A percentile compares a stretch with the other conserved stretches of the same genome.
phyloP scores from a whole-genome alignment of 352 stramenopile genomes.

The Phytopythium cucurbitacearum region DNA sequence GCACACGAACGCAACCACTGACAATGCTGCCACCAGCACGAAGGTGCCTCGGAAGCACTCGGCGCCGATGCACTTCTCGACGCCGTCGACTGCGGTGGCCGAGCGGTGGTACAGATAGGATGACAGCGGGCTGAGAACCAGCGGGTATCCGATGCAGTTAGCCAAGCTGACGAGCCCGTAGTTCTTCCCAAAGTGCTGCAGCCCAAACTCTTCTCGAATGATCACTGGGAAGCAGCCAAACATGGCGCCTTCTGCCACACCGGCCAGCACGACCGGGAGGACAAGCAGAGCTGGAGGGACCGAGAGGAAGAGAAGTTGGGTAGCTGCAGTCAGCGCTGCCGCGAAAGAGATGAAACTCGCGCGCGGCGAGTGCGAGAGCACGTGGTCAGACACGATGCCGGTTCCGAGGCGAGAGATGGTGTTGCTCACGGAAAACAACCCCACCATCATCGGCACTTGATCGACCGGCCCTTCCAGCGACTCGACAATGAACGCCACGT shows the following conservation, averaged over 20 bases:
- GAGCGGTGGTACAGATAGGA: constrained; percentile 67
- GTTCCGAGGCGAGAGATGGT: constrained; percentile 54
- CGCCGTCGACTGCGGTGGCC: constrained; percentile 12
- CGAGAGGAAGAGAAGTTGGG: constrained; percentile 51
- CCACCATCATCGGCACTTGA: constrained; percentile 73
- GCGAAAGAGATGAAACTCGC: constrained; percentile 49
- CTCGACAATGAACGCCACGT: constrained; percentile 83
- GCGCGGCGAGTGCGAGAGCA: constrained; percentile 41
- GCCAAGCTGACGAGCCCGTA: constrained; percentile 77
- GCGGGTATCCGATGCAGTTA: constrained; percentile 78
- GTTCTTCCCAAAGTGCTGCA: constrained; percentile 82
- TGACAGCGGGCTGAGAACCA: constrained; percentile 71
- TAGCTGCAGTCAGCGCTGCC: constrained; percentile 40
- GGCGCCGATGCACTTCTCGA: constrained; percentile 54
- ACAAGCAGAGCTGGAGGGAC: constrained; percentile 35
- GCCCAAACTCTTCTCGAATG: constrained; percentile 73
- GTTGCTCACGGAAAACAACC: constrained; percentile 75
- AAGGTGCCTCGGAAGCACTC: constrained; percentile 70
- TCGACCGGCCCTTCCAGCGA: constrained; percentile 49
- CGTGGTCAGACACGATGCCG: constrained; percentile 53
- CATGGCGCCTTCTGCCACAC: constrained; percentile 73
- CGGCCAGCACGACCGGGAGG: constrained; percentile 54
- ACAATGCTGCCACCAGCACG: constrained; percentile 48
- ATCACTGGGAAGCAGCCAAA: constrained; percentile 80
- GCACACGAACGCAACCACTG: constrained; percentile 45